Conservation (phyloP, 116 monocot genomes). For the Papilionanthe hybrid region DNA sequence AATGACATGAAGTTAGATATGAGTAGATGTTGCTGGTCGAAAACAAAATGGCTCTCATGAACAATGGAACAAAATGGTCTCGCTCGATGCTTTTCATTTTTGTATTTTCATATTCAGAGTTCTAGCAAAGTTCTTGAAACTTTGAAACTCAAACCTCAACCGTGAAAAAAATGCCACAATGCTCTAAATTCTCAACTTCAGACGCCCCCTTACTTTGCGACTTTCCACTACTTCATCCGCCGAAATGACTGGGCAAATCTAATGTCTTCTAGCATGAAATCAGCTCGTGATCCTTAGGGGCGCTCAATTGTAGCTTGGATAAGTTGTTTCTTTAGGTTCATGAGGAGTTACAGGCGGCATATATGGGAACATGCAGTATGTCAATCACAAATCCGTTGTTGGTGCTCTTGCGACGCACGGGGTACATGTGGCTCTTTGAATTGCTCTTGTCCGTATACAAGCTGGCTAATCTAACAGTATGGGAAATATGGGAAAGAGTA, state of each 20-base stretch:
- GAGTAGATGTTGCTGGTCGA: conserved; percentile 1
- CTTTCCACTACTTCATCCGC: not conserved
- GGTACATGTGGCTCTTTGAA: too few relatives aligned
- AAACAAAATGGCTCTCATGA: conserved; percentile 1
- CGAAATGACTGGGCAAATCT: not conserved
- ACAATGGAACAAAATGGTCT: conserved; percentile 1
- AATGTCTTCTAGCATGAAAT: too few relatives aligned
- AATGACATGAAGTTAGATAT: not conserved
- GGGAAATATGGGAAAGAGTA: too few relatives aligned
- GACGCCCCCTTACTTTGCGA: not conserved
- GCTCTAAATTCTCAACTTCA: not conserved
- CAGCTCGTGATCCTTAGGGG: too few relatives aligned
- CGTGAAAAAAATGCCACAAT: not conserved
- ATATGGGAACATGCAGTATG: too few relatives aligned
- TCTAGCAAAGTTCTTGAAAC: conserved; percentile 1
- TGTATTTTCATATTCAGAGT: conserved; percentile 2
- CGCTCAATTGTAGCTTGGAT: too few relatives aligned
- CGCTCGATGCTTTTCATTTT: conserved; percentile 6
- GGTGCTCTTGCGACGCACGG: too few relatives aligned
- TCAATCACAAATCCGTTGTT: too few relatives aligned
- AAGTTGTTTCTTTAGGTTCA: too few relatives aligned
- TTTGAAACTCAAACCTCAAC: not conserved
- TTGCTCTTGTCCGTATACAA: too few relatives aligned
- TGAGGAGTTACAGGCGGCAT: too few relatives aligned
- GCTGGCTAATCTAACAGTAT: too few relatives aligned